A percentile compares a stretch with the other conserved stretches of the same genome.
Conservation (phyloP, 1,284 basidiomycete genomes). For the Clitocybe nebularis region DNA sequence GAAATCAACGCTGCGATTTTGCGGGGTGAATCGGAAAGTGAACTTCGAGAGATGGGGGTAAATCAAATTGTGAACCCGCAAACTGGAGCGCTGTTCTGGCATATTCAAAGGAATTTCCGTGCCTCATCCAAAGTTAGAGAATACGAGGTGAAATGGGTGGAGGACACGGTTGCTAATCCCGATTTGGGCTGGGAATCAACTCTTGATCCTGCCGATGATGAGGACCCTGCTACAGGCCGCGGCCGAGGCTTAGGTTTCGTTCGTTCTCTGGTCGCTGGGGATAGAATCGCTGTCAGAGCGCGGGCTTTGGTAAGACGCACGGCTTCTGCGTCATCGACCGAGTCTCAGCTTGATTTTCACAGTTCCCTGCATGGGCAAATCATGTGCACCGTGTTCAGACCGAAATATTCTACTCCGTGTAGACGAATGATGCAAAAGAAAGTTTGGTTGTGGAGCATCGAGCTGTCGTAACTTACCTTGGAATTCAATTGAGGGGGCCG, state of each 20-base stretch:
- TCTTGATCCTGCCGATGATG: too few species aligned
- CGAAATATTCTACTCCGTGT: slow-evolving; percentile 17
- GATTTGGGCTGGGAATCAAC: background rate
- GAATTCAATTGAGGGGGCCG: too few species aligned
- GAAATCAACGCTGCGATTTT: slow-evolving; percentile 2
- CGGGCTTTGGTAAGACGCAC: slow-evolving; percentile 22
- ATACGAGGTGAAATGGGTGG: slow-evolving; percentile 20
- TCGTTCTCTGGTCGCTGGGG: slow-evolving; percentile 17
- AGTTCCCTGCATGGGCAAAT: slow-evolving; percentile 29
- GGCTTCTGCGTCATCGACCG: background rate
- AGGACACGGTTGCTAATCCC: slow-evolving; percentile 1
- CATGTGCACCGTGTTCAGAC: slow-evolving; percentile 17
- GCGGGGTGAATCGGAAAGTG: background rate
- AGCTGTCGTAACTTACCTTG: too few species aligned
- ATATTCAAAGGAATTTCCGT: slow-evolving; percentile 21
- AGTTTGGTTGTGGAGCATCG: too few species aligned
- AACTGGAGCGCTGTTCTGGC: slow-evolving; percentile 12
- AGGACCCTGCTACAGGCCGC: slow-evolving; percentile 14
- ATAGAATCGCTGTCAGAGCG: slow-evolving; percentile 25
- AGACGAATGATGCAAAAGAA: slow-evolving; percentile 1
- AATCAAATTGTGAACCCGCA: slow-evolving; percentile 7
- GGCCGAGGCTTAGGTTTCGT: slow-evolving; percentile 22
- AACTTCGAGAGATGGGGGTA: background rate
- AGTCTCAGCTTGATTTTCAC: background rate
- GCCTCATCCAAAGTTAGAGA: slow-evolving; percentile 10